Evolutionary conservation across 192 early-diverging fungal genomes (phyloP).

Genomic region (Paraglomus brasilianum): DNA sequence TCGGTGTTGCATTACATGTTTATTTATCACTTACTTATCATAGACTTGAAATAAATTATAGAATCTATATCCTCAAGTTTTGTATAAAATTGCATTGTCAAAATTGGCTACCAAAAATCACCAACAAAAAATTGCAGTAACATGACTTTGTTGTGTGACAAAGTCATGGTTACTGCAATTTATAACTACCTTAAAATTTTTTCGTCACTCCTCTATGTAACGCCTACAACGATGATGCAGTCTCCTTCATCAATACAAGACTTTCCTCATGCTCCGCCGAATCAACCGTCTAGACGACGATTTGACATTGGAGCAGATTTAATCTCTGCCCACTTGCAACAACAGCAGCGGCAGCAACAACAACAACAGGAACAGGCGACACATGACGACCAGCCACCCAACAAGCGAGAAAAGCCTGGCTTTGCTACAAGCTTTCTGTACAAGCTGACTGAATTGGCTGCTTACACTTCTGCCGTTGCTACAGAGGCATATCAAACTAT

Average conservation of each 20-base stretch:
- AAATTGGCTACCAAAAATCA: too few species aligned
- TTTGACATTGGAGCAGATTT: background rate
- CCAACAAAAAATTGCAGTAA: too few species aligned
- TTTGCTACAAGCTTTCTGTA: constrained; percentile 19
- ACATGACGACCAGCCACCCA: background rate
- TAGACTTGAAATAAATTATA: too few species aligned
- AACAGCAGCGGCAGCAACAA: background rate
- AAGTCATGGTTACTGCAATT: too few species aligned
- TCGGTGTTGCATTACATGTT: too few species aligned
- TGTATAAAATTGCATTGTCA: too few species aligned
- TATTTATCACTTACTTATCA: too few species aligned
- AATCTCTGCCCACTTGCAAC: background rate
- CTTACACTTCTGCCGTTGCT: constrained; percentile 17
- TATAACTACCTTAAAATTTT: too few species aligned
- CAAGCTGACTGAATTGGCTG: constrained; percentile 19
- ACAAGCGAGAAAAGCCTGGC: constrained; percentile 15
- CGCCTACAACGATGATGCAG: background rate
- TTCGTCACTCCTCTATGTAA: too few species aligned
- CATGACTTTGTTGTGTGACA: too few species aligned
- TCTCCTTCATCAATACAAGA: background rate
- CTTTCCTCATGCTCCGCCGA: constrained; percentile 6
- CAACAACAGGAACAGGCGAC: background rate
- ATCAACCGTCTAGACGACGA: background rate
- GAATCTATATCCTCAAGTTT: too few species aligned
- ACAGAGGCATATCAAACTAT: constrained; percentile 12